Conservation (phyloP, 140 eudicot genomes). For the Erigeron philadelphicus region DNA sequence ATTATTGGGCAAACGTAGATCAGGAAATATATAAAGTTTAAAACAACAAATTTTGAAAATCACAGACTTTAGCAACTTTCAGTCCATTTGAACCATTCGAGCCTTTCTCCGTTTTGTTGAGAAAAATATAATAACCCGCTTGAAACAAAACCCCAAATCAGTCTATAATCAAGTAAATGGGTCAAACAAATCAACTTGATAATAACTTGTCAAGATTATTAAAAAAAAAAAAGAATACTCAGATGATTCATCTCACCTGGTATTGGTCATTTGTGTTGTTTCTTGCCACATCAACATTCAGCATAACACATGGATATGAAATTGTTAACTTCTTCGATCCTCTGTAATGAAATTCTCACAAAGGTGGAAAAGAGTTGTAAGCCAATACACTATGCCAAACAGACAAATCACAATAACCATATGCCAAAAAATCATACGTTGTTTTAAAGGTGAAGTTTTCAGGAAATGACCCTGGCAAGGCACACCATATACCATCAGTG, state of each 20-base stretch:
- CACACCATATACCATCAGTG: constrained; percentile 99
- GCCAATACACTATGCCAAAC: neutral
- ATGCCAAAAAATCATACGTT: constrained; percentile 34
- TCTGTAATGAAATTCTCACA: constrained; percentile 36
- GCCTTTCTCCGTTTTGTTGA: neutral
- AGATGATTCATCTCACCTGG: constrained; percentile 53
- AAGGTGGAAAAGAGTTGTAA: constrained; percentile 13
- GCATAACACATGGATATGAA: constrained; percentile 99
- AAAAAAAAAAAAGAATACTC: neutral
- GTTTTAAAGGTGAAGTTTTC: constrained; percentile 91
- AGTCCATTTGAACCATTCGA: neutral
- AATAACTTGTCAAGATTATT: constrained; percentile 14
- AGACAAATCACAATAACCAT: neutral
- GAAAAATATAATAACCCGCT: neutral
- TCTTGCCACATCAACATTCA: constrained; percentile 91
- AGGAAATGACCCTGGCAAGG: constrained; percentile 92
- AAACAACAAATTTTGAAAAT: neutral
- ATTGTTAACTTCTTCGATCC: constrained; percentile 80
- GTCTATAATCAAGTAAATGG: neutral
- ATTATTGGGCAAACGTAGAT: too few species aligned
- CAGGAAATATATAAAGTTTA: neutral
- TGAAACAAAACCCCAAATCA: neutral
- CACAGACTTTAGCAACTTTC: neutral
- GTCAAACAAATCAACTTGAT: neutral
- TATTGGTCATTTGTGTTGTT: constrained; percentile 97